These are phyloP conservation scores for Trapa incisa DNA, from an alignment of 345 rosid genomes.

Conservation along the genomic window DNA sequence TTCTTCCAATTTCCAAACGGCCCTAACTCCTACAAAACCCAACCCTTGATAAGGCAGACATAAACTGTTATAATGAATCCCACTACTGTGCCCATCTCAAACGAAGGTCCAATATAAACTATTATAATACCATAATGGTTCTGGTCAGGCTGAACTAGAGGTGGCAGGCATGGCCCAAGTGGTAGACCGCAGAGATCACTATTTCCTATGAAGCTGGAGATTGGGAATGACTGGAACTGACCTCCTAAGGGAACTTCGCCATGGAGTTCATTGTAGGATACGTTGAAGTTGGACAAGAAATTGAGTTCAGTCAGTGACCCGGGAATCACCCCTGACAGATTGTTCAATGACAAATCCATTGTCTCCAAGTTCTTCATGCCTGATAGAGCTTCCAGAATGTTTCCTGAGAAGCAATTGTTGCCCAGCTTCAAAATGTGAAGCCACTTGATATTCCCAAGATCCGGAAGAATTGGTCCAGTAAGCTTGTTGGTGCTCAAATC, in stretches of 20 bases:
- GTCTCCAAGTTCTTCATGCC: conserved; percentile 4
- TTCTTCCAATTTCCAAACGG: background rate
- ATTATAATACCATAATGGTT: background rate
- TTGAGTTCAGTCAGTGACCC: background rate
- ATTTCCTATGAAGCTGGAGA: conserved; percentile 4
- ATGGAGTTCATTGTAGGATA: conserved; percentile 3
- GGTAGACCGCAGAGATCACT: conserved; percentile 6
- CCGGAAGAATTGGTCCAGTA: conserved; percentile 8
- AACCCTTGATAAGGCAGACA: conserved; percentile 19
- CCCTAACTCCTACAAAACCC: conserved; percentile 9
- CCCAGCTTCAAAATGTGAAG: conserved; percentile 5
- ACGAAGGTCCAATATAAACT: background rate
- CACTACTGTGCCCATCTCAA: conserved; percentile 13
- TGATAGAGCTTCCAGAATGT: conserved; percentile 1
- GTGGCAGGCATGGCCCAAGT: background rate
- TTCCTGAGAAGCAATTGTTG: conserved; percentile 9
- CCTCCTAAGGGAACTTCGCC: conserved; percentile 5
- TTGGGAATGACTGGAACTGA: conserved; percentile 5
- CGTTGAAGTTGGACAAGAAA: background rate
- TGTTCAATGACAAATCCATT: conserved; percentile 6
- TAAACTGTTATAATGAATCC: conserved; percentile 12
- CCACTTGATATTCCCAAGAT: conserved; percentile 5
- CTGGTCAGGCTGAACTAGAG: background rate
- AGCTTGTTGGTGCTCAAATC: conserved; percentile 10
- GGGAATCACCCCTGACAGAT: conserved; percentile 7